These are phyloP conservation scores for Penicillium thymicola DNA, from an alignment of 2,329 filamentous ascomycete genomes.

Conservation along the genomic window DNA sequence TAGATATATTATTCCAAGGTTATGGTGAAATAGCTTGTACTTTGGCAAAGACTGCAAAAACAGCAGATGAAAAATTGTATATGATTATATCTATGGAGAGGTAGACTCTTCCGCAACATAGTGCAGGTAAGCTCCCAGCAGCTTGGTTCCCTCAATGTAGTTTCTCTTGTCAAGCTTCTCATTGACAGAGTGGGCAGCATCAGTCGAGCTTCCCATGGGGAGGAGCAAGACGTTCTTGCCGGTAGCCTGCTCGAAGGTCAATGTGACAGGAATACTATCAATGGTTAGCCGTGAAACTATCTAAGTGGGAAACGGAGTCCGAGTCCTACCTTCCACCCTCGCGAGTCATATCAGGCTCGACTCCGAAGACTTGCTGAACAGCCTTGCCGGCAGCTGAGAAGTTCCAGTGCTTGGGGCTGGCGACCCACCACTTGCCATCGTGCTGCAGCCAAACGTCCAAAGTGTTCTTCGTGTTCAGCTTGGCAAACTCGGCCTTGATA, in stretches of 20 bases:
- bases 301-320: background rate
- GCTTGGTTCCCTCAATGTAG: slow-evolving; percentile 97
- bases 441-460: slow-evolving; percentile 79
- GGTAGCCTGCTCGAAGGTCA: slow-evolving; percentile 96
- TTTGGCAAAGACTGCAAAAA: background rate
- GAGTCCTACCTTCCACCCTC: slow-evolving; percentile 77
- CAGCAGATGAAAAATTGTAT: background rate
- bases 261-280: slow-evolving; percentile 82
- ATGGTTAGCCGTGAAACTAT: slow-evolving; percentile 20
- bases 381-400: slow-evolving; percentile 92
- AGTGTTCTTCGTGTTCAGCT: slow-evolving; percentile 88
- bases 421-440: slow-evolving; percentile 97
- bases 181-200: slow-evolving; percentile 95
- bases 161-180: slow-evolving; percentile 97
- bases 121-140: slow-evolving; percentile 91
- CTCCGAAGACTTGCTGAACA: slow-evolving; percentile 90
- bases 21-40: background rate
- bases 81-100: background rate
- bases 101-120: slow-evolving; percentile 88
- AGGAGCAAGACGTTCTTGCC: slow-evolving; percentile 95
- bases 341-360: slow-evolving; percentile 89
- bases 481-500: slow-evolving; percentile 78
- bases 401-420: slow-evolving; percentile 98
- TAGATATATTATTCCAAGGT: background rate
- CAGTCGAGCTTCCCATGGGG: slow-evolving; percentile 96